Evolutionary conservation across 2,329 filamentous ascomycete genomes (phyloP).

Genomic region (Verticillium alfalfae): DNA sequence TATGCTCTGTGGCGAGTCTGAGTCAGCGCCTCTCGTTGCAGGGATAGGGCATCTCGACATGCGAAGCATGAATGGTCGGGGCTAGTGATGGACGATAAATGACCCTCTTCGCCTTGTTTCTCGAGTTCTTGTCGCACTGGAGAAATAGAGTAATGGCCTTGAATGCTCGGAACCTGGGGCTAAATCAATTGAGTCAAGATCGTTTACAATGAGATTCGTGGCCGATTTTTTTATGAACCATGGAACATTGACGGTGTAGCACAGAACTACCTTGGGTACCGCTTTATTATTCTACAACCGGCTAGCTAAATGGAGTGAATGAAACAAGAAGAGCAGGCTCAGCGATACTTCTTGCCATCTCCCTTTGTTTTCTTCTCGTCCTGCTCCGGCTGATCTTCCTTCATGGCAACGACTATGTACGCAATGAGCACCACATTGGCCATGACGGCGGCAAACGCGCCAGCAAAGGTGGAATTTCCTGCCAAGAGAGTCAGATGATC

Average conservation of each 20-base stretch:
- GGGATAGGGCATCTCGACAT: background rate
- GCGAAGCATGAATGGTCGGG: background rate
- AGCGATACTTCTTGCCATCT: slow-evolving; percentile 46
- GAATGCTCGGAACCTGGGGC: background rate
- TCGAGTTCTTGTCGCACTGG: background rate
- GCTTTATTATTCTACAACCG: no score
- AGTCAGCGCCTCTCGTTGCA: background rate
- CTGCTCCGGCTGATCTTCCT: slow-evolving; percentile 63
- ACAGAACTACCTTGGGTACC: no score
- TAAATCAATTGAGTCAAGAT: background rate
- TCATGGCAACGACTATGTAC: slow-evolving; percentile 91
- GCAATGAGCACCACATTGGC: slow-evolving; percentile 86
- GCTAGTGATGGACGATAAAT: background rate
- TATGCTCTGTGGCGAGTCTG: slow-evolving; percentile 11
- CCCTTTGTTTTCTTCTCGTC: slow-evolving; percentile 32
- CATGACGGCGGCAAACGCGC: slow-evolving; percentile 77
- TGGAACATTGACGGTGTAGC: no score
- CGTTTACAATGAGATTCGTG: background rate
- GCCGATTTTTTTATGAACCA: no score
- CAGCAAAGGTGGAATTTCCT: slow-evolving; percentile 89
- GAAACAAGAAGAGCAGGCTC: slow-evolving; percentile 4
- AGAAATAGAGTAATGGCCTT: background rate
- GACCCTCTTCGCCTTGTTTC: background rate
- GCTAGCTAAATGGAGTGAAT: background rate
- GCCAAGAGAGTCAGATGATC: background rate